Conservation (phyloP, 805 yeast genomes). For the Jamesozyma gamospora region DNA sequence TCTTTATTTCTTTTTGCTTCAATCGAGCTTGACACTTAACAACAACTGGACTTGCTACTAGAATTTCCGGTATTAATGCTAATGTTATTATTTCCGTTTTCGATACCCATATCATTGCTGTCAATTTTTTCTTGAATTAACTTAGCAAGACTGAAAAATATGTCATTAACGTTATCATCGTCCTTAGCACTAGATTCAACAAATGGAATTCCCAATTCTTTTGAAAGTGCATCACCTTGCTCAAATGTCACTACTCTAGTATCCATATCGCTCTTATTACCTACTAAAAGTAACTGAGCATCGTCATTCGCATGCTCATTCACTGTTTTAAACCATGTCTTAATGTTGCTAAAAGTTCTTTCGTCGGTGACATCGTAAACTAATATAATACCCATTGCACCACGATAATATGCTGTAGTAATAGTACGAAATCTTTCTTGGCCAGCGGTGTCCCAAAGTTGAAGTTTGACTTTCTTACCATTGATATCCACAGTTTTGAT, state of each 20-base stretch:
- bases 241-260: constrained; percentile 78
- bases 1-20: too few species aligned
- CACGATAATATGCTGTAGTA: constrained; percentile 84
- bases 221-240: constrained; percentile 83
- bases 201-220: constrained; percentile 78
- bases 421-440: constrained; percentile 91
- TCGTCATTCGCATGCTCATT: constrained; percentile 94
- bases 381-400: constrained; percentile 77
- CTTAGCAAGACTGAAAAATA: constrained; percentile 79
- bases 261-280: constrained; percentile 87
- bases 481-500: constrained; percentile 90
- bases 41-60: constrained; percentile 36
- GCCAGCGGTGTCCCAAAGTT: constrained; percentile 95
- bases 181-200: constrained; percentile 94
- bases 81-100: constrained; percentile 36
- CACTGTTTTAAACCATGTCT: constrained; percentile 90
- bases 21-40: too few species aligned
- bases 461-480: constrained; percentile 85
- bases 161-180: constrained; percentile 80
- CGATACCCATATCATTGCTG: constrained; percentile 36
- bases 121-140: constrained; percentile 71
- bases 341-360: constrained; percentile 82
- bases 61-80: constrained; percentile 14
- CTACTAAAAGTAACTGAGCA: constrained; percentile 90
- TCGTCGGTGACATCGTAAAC: constrained; percentile 81